Conservation (phyloP, 2,329 filamentous ascomycete genomes). For the Emmonsiellopsis sp. region DNA sequence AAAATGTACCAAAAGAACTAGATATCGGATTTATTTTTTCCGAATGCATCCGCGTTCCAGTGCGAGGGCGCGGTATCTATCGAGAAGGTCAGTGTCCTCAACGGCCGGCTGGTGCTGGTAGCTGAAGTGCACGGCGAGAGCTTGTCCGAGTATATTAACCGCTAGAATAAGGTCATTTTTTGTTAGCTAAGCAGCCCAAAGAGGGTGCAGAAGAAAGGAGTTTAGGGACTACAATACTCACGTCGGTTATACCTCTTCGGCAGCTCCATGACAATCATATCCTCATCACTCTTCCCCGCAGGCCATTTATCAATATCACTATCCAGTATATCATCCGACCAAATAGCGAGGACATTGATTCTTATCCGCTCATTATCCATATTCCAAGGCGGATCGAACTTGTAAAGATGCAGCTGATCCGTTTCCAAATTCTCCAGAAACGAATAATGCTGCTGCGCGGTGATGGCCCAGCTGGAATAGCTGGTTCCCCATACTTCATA, state of each 20-base stretch:
- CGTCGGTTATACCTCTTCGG: not conserved
- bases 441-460: constrained; percentile 36
- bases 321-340: constrained; percentile 43
- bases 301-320: constrained; percentile 24
- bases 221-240: not conserved
- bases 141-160: not conserved
- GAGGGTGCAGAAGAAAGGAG: not conserved
- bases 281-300: not conserved
- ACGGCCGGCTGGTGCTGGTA: constrained; percentile 1
- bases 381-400: constrained; percentile 12
- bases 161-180: not conserved
- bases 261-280: constrained; percentile 2
- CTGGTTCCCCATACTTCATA: constrained; percentile 39
- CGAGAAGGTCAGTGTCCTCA: constrained; percentile 41
- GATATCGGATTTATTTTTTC: not conserved
- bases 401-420: constrained; percentile 38
- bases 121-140: constrained; percentile 1
- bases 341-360: constrained; percentile 47
- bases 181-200: constrained; percentile 43
- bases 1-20: not conserved
- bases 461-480: constrained; percentile 44
- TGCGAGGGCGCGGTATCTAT: constrained; percentile 46
- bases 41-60: constrained; percentile 26
- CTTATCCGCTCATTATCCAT: constrained; percentile 40
- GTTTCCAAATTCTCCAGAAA: constrained; percentile 44